Evolutionary conservation across 345 rosid species (phyloP), one percentile per base, ranked within the genome.

Genomic region (Isatis tinctoria): DNA sequence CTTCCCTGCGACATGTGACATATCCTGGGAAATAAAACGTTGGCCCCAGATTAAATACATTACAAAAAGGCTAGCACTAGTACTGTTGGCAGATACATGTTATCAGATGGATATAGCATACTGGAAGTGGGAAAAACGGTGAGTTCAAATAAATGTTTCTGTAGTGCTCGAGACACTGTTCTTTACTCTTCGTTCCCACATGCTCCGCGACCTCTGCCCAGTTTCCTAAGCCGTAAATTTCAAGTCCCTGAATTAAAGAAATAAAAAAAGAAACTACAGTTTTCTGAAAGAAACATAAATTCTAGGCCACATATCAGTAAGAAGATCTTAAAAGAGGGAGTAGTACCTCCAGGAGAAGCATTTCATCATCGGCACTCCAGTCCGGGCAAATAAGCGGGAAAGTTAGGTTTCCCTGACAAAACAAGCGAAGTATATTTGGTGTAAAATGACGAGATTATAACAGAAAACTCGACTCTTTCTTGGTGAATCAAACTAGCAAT

Each of bases 301-400:
- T 6, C 13, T 32, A 32, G 5, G 26, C 33, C 39, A 14, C 4
- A 44, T 28, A 49, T 26, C 4, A 67, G n/a, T 10, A 28, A 40
- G 11, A 22, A 30, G 53, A 64, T 36, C 8, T 10, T 40, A 44
- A 17, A 69, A 70, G 76, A 69, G 64, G 73, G 57, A 52, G 70
- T 74, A 72, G 53, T 52, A 92, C 99, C 99, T 95, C 99, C 11
- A 95, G 83, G 65, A 95, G 98, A 76, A 95, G 86, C 78, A 87
- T 95, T 76, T 95, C 99, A 65, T 92, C 99, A 81, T 95, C 98
- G 16, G 98, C 97, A 86, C 89, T 92, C 99, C 99, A 95, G 79
- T 90, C 94, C 3, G 92, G 86, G 74, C 96, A 90, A 72, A 92
- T 86, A 53, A 95, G 97, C 3, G 92, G 96, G 73, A 90, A 88